Percentiles rank a stretch among this genome's conserved stretches.
phyloP scores from a whole-genome alignment of 1,139 yeast genomes.

The Arxiozyma slooffiae region DNA sequence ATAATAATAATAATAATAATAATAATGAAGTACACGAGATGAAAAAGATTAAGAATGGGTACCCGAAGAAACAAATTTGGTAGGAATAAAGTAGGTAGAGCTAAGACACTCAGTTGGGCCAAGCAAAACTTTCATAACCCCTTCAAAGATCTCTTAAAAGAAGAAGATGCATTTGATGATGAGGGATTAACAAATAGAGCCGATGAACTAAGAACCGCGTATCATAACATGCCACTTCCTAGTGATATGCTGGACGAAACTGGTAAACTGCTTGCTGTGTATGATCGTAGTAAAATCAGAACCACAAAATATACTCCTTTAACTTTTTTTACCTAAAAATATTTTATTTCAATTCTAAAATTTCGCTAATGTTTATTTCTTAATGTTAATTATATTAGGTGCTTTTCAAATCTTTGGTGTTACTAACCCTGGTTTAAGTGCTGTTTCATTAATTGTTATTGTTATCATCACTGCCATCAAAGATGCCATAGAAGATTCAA shows the following conservation, averaged over 20 bases:
- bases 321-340: conserved; percentile 79
- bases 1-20: too few relatives aligned
- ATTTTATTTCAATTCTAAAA: conserved; percentile 70
- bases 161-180: conserved; percentile 18
- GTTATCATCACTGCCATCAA: conserved; percentile 80
- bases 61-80: conserved; percentile 74
- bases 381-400: conserved; percentile 72
- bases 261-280: conserved; percentile 48
- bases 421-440: conserved; percentile 75
- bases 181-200: conserved; percentile 25
- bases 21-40: conserved; percentile 30
- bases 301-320: conserved; percentile 93
- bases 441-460: conserved; percentile 90
- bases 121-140: conserved; percentile 28
- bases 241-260: conserved; percentile 49
- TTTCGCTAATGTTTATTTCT: conserved; percentile 82
- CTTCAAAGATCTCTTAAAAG: conserved; percentile 22
- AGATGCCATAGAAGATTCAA: conserved; percentile 90
- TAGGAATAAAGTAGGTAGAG: conserved; percentile 42
- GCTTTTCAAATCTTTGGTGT: conserved; percentile 89
- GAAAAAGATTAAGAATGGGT: conserved; percentile 84
- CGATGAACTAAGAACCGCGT: conserved; percentile 42
- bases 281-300: conserved; percentile 84
- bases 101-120: conserved; percentile 35
- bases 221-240: conserved; percentile 64